Percentiles rank a stretch among this genome's conserved stretches.
Conservation (phyloP, 345 rosid genomes). For the Bruguiera sexangula region DNA sequence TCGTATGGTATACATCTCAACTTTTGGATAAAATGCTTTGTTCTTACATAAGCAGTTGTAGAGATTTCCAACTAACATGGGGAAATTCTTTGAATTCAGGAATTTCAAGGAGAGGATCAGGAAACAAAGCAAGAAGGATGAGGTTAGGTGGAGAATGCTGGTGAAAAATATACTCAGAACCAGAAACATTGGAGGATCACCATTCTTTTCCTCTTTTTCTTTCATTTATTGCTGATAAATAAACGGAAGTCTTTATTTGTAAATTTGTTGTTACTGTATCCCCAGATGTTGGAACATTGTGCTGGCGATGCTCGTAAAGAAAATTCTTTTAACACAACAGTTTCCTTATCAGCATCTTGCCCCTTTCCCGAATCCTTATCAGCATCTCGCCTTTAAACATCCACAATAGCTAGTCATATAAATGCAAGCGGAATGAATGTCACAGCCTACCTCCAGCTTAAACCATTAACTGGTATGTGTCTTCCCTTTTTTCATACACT, state of each 20-base stretch:
- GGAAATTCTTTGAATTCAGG: constrained; percentile 26
- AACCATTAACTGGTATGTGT: too few species aligned
- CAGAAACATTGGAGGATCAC: constrained; percentile 52
- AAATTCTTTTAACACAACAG: too few species aligned
- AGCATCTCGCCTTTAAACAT: too few species aligned
- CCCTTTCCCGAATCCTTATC: too few species aligned
- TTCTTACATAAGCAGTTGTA: not conserved
- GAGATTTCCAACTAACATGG: constrained; percentile 1
- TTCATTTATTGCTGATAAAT: not conserved
- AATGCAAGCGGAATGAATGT: too few species aligned
- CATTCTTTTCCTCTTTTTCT: constrained; percentile 37
- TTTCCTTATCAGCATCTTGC: too few species aligned
- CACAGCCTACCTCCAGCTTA: too few species aligned
- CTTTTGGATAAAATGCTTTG: too few species aligned
- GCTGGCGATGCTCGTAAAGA: not conserved
- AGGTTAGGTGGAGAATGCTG: constrained; percentile 61
- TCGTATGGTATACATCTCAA: too few species aligned
- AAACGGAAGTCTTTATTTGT: constrained; percentile 5
- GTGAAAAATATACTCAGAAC: constrained; percentile 59
- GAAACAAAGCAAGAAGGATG: constrained; percentile 76
- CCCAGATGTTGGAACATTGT: not conserved
- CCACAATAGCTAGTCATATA: too few species aligned
- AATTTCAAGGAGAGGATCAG: constrained; percentile 63
- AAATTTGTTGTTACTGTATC: not conserved
- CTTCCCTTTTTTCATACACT: too few species aligned